Evolutionary conservation across 306 rosid genomes (phyloP), one percentile per base, ranked within the genome.

Genomic region (Begonia peltatifolia): DNA sequence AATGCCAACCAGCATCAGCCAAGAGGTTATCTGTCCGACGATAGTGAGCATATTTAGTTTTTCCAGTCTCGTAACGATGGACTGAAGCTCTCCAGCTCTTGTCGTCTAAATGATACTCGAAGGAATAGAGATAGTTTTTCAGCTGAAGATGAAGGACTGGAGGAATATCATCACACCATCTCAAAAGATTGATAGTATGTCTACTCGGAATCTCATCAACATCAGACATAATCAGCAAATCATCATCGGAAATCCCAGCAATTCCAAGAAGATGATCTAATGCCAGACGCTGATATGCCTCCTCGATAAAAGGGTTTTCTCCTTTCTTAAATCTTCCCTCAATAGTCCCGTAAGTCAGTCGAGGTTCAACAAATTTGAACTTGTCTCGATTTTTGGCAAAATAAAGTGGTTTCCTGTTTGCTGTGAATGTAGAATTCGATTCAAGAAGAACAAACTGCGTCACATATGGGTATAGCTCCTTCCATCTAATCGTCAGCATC

Each of bases 1-100:
- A 90, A 67, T 90, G 99, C 99, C 99, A 90, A 2, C 99, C 99
- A 41, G 99, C 68, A 73, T 90, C 99, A 1, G 95, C 99, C 73
- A 90, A 71, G 50, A 90, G 57, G 63, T 53, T 69, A 48, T 90
- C 95, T n/a, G 99, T 78, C 65, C 86, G 99, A 42, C 95, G 84
- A 57, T 72, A 90, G 65, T 90, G 99, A 0, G 89, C 95, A 64
- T 90, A 90, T 65, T 75, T 80, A 47, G 99, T 90, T 76, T 71
- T 76, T 1, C 85, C 87, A 10, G 58, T 52, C 62, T 73, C 70
- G 57, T 90, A 90, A 60, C 87, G 71, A 65, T 90, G 99, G 14
- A 86, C 73, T 17, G 99, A 83, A 58, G 95, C 87, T 65, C 99
- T 83, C 99, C 99, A 90, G 67, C 99, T 90, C 75, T 79, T 86